These are phyloP conservation scores for Immersiella caudata DNA, from an alignment of 495 filamentous ascomycete species.

Conservation along the genomic window DNA sequence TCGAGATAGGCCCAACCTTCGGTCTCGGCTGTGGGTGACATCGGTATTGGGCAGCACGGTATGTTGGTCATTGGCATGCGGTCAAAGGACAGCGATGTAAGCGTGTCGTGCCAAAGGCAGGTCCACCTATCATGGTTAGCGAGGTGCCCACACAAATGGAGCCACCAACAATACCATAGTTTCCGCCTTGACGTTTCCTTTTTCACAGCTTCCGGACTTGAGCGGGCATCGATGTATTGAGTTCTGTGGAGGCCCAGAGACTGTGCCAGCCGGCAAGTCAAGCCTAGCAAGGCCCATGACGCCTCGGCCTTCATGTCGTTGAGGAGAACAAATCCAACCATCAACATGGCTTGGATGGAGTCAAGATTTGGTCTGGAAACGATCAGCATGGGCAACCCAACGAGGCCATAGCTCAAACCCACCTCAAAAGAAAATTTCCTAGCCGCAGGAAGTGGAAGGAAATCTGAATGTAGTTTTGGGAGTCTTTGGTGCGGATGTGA, in stretches of 20 bases:
- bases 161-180: constrained; percentile 40
- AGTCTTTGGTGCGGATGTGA: constrained; percentile 53
- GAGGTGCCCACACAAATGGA: not conserved
- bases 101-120: constrained; percentile 59
- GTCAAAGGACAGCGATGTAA: constrained; percentile 59
- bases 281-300: constrained; percentile 58
- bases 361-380: constrained; percentile 54
- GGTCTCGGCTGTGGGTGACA: constrained; percentile 44
- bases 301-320: constrained; percentile 65
- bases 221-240: constrained; percentile 42
- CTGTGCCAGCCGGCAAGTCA: constrained; percentile 59
- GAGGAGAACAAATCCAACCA: constrained; percentile 57
- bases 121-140: constrained; percentile 50
- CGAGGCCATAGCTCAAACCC: constrained; percentile 4
- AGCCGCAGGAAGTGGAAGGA: constrained; percentile 59
- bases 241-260: constrained; percentile 55
- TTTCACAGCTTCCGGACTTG: constrained; percentile 38
- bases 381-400: not conserved
- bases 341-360: constrained; percentile 58
- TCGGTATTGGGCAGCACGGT: constrained; percentile 50
- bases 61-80: constrained; percentile 58
- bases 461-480: constrained; percentile 59
- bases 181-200: constrained; percentile 51
- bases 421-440: constrained; percentile 57
- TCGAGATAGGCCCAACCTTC: constrained; percentile 57